phyloP scores from a whole-genome alignment of 1,139 yeast genomes.

The Debaryomyces robertsiae region DNA sequence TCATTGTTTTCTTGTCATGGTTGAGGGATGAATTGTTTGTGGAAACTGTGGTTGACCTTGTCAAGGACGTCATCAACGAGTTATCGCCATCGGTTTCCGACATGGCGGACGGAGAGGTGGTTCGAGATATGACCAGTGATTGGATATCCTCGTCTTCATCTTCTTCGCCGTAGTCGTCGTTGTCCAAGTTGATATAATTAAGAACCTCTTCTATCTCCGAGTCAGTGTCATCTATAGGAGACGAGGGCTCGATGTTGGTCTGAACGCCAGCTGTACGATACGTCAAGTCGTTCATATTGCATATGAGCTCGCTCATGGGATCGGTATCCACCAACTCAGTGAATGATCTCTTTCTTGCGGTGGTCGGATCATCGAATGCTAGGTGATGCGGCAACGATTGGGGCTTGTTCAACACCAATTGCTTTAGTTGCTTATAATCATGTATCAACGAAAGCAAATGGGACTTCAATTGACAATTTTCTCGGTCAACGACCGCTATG shows the following conservation, averaged over 20 bases:
- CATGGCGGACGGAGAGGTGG: constrained; percentile 38
- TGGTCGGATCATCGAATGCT: constrained; percentile 12
- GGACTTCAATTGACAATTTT: constrained; percentile 40
- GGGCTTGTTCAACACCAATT: constrained; percentile 30
- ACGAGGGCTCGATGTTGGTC: constrained; percentile 10
- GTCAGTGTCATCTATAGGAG: constrained; percentile 19
- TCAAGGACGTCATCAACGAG: constrained; percentile 43
- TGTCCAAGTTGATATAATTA: constrained; percentile 22
- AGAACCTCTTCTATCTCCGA: constrained; percentile 23
- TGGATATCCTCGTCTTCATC: constrained; percentile 34
- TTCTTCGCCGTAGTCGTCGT: constrained; percentile 23
- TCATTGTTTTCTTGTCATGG: constrained; percentile 16
- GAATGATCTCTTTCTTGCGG: constrained; percentile 32
- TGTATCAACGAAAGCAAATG: constrained; percentile 42
- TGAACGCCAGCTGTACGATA: constrained; percentile 17
- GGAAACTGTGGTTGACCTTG: constrained; percentile 49
- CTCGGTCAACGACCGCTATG: constrained; percentile 35
- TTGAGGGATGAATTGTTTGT: constrained; percentile 25
- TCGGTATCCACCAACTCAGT: constrained; percentile 26
- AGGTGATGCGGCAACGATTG: constrained; percentile 11
- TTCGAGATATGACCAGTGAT: constrained; percentile 39
- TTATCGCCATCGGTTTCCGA: constrained; percentile 37
- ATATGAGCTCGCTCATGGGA: constrained; percentile 29
- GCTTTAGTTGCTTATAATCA: constrained; percentile 44
- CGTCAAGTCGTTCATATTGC: constrained; percentile 31